Percentiles rank a stretch among this genome's conserved stretches.
Conservation (phyloP, 495 filamentous ascomycete genomes). For the Penicillium cinerascens region DNA sequence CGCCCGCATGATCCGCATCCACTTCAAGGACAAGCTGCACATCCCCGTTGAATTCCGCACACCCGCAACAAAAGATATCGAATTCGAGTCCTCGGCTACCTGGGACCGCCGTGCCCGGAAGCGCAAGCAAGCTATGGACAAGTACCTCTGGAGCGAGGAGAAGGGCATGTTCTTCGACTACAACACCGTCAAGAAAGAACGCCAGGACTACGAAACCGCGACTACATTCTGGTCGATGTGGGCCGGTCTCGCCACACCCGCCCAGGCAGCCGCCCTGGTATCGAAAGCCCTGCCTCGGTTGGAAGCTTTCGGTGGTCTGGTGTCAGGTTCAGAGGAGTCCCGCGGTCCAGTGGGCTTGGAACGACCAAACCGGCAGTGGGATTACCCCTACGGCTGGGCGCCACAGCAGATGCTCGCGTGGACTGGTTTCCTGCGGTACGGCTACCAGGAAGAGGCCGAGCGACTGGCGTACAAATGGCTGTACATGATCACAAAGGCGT, state of each 20-base stretch:
- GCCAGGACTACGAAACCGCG: slow-evolving; percentile 74
- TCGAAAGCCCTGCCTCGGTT: slow-evolving; percentile 74
- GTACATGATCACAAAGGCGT: slow-evolving; percentile 95
- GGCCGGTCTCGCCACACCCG: slow-evolving; percentile 78
- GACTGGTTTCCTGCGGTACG: slow-evolving; percentile 85
- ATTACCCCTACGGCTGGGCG: slow-evolving; percentile 97
- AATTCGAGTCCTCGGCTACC: slow-evolving; percentile 70
- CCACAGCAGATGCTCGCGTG: slow-evolving; percentile 98
- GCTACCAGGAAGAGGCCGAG: slow-evolving; percentile 84
- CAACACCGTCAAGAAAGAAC: slow-evolving; percentile 74
- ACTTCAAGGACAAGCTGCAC: slow-evolving; percentile 73
- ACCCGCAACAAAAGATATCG: slow-evolving; percentile 49
- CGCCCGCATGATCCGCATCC: slow-evolving; percentile 69
- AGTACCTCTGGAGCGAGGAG: slow-evolving; percentile 85
- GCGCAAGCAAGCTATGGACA: slow-evolving; percentile 77
- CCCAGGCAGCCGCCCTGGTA: slow-evolving; percentile 75
- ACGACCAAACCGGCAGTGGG: slow-evolving; percentile 93
- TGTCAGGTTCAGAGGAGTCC: slow-evolving; percentile 81
- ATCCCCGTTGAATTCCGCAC: slow-evolving; percentile 78
- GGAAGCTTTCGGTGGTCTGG: slow-evolving; percentile 82
- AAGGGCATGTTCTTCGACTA: slow-evolving; percentile 97
- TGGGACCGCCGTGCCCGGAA: slow-evolving; percentile 86
- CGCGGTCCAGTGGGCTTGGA: slow-evolving; percentile 76
- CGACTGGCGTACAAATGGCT: slow-evolving; percentile 91
- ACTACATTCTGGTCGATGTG: slow-evolving; percentile 98